Evolutionary conservation across 768 basidiomycete genomes (phyloP).

Genomic region (Paxillus involutus): DNA sequence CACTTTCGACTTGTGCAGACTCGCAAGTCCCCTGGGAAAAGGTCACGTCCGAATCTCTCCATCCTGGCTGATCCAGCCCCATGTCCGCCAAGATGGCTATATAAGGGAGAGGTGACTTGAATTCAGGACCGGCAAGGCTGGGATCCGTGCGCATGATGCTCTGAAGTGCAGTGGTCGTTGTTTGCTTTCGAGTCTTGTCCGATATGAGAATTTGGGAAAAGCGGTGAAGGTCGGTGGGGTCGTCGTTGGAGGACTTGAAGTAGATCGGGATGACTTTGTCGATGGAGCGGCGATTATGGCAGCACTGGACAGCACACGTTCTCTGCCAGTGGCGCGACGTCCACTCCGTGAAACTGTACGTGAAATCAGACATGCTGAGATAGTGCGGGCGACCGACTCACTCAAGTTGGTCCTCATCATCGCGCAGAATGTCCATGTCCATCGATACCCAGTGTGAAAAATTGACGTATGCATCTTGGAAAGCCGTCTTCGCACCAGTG

Average conservation of each 20-base stretch:
- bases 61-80: not conserved
- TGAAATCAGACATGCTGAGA: not conserved
- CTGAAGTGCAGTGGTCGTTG: too few relatives aligned
- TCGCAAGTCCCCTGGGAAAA: too few relatives aligned
- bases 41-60: too few relatives aligned
- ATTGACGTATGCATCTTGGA: slow-evolving; percentile 3
- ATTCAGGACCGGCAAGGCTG: not conserved
- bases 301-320: too few relatives aligned
- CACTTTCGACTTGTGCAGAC: too few relatives aligned
- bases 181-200: too few relatives aligned
- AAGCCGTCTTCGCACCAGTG: not conserved
- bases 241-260: not conserved
- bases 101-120: not conserved
- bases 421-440: not conserved
- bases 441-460: slow-evolving; percentile 13
- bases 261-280: slow-evolving; percentile 9
- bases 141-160: too few relatives aligned
- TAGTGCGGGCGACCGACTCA: not conserved
- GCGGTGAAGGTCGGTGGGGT: too few relatives aligned
- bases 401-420: not conserved
- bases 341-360: not conserved
- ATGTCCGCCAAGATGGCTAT: not conserved
- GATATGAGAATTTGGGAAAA: too few relatives aligned
- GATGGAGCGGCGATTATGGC: not conserved
- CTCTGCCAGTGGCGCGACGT: not conserved